Evolutionary conservation across 176 grass and related monocot genomes (phyloP).

Genomic region (Pontederia crassipes): DNA sequence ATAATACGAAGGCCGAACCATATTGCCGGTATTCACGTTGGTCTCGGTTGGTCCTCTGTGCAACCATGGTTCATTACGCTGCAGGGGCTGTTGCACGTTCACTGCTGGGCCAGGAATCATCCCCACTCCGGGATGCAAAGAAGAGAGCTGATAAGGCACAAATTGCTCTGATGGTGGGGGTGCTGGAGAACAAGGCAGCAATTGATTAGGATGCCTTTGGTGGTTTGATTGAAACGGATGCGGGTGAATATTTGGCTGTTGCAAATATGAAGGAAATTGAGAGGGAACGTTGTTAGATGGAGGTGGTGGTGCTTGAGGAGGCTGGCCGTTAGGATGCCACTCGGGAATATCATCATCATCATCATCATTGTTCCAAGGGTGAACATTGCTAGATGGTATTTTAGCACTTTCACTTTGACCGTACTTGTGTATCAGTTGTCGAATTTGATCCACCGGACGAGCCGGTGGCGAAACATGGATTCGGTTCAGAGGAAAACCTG

Average conservation of each 20-base stretch:
- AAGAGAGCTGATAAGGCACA: neutral
- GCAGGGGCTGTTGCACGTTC: constrained; percentile 3
- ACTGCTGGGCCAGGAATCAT: neutral
- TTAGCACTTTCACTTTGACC: constrained; percentile 20
- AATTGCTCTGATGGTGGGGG: neutral
- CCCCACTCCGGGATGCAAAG: neutral
- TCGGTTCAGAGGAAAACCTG: too few relatives aligned
- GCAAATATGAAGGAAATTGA: constrained; percentile 28
- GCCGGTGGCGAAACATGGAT: neutral
- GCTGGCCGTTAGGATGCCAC: constrained; percentile 38
- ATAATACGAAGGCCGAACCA: constrained; percentile 23
- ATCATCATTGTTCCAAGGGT: constrained; percentile 21
- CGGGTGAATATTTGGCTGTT: neutral
- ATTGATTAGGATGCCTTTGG: neutral
- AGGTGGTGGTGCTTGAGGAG: constrained; percentile 11
- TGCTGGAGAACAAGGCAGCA: constrained; percentile 1
- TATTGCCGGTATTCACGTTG: neutral
- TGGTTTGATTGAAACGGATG: constrained; percentile 10
- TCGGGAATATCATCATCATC: constrained; percentile 54
- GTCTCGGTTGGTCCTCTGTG: neutral
- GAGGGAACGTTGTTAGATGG: neutral
- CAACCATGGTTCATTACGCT: constrained; percentile 17
- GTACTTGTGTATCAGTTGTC: constrained; percentile 43
- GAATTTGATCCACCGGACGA: constrained; percentile 23
- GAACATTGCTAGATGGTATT: constrained; percentile 10